phyloP scores from a whole-genome alignment of 1,139 yeast genomes.

The Pichia sp. region DNA sequence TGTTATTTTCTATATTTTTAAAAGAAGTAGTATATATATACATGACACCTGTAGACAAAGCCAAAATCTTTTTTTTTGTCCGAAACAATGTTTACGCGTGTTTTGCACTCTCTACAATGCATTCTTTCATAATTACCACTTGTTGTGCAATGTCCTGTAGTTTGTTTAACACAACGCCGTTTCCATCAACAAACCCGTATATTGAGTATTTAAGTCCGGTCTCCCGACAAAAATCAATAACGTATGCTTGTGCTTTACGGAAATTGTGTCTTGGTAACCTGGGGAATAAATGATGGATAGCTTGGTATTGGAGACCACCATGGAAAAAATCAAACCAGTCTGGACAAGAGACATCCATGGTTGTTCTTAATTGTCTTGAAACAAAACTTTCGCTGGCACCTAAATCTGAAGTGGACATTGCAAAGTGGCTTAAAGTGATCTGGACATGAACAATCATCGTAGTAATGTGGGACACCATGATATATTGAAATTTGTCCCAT shows the following conservation, averaged over 20 bases:
- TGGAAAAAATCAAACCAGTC: slow-evolving; percentile 87
- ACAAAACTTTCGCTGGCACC: slow-evolving; percentile 82
- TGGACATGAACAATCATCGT: slow-evolving; percentile 93
- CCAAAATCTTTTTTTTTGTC: not conserved
- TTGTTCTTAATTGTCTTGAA: slow-evolving; percentile 78
- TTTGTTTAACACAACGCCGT: slow-evolving; percentile 62
- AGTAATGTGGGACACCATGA: slow-evolving; percentile 70
- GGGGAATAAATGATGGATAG: slow-evolving; percentile 86
- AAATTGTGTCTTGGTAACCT: slow-evolving; percentile 84
- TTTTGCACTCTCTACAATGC: slow-evolving; percentile 36
- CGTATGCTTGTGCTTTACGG: slow-evolving; percentile 67
- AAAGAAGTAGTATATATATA: too few species aligned
- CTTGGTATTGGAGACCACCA: slow-evolving; percentile 92
- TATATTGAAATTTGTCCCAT: slow-evolving; percentile 49
- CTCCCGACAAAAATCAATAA: slow-evolving; percentile 66
- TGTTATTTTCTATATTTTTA: too few species aligned
- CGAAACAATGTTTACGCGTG: not conserved
- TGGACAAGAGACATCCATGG: slow-evolving; percentile 95
- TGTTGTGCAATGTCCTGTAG: slow-evolving; percentile 77
- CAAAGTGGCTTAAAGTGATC: slow-evolving; percentile 84
- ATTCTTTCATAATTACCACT: slow-evolving; percentile 66
- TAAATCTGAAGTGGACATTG: slow-evolving; percentile 85
- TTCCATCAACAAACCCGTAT: slow-evolving; percentile 80
- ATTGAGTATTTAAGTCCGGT: slow-evolving; percentile 81
- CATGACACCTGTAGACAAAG: too few species aligned